These are phyloP conservation scores for Collariella sp. DNA, from an alignment of 495 filamentous ascomycete species.

Conservation along the genomic window DNA sequence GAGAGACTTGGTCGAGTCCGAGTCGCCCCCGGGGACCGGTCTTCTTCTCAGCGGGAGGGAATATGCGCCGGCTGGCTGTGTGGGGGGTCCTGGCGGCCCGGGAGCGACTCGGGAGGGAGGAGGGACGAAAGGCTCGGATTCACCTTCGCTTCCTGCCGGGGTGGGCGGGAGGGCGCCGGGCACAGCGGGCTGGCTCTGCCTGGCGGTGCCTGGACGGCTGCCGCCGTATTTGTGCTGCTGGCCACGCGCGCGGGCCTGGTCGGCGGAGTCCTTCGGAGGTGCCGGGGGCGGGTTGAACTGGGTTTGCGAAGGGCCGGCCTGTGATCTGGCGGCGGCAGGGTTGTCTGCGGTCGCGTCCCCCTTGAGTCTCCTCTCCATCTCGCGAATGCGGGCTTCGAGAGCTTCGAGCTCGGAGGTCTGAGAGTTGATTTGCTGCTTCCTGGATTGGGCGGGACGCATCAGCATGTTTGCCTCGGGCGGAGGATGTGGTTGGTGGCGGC, in stretches of 20 bases:
- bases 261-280: constrained; percentile 16
- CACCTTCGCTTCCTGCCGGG: constrained; percentile 52
- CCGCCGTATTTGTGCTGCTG: constrained; percentile 18
- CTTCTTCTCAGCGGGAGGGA: not conserved
- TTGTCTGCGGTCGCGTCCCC: constrained; percentile 12
- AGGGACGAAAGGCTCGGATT: constrained; percentile 32
- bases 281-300: constrained; percentile 13
- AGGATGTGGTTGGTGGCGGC: not conserved
- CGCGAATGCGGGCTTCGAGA: constrained; percentile 72
- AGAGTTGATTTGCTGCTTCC: constrained; percentile 60
- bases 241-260: not conserved
- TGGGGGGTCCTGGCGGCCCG: constrained; percentile 7
- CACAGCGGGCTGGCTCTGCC: constrained; percentile 36
- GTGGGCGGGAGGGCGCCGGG: constrained; percentile 47
- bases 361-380: constrained; percentile 75
- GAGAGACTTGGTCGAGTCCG: constrained; percentile 22
- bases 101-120: constrained; percentile 5
- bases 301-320: constrained; percentile 25
- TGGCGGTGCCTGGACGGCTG: constrained; percentile 36
- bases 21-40: constrained; percentile 7
- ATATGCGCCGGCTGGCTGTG: not conserved
- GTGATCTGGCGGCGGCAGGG: constrained; percentile 22
- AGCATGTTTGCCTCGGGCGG: not conserved
- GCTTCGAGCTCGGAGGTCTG: constrained; percentile 75
- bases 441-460: constrained; percentile 28